Evolutionary conservation across 108 stramenopile genomes (phyloP).

Genomic region (Epipyxis sp.): DNA sequence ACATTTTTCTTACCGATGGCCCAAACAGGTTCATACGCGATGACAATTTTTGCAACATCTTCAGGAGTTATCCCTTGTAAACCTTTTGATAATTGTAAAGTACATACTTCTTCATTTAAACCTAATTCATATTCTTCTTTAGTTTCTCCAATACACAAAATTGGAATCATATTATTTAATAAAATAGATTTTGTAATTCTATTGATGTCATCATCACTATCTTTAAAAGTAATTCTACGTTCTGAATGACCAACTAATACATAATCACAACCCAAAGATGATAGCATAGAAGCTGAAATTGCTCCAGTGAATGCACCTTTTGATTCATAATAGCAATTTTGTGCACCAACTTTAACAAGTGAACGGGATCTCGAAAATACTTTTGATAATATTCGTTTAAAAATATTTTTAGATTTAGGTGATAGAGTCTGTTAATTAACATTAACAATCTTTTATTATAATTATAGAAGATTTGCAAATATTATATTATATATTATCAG

Average conservation of each 20-base stretch:
- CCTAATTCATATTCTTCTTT: slow-evolving; percentile 57
- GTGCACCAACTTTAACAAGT: not conserved
- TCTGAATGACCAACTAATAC: slow-evolving; percentile 70
- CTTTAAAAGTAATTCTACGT: slow-evolving; percentile 61
- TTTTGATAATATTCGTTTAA: no score
- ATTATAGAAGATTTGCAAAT: no score
- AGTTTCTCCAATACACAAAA: slow-evolving; percentile 70
- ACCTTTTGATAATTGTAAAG: slow-evolving; percentile 49
- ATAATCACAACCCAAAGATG: slow-evolving; percentile 34
- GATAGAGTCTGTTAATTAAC: no score
- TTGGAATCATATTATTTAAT: slow-evolving; percentile 56
- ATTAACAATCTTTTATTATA: no score
- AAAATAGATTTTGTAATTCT: slow-evolving; percentile 58
- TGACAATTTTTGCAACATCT: slow-evolving; percentile 60
- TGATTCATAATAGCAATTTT: slow-evolving; percentile 39
- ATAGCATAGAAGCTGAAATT: slow-evolving; percentile 39
- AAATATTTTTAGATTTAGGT: no score
- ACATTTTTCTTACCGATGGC: no score
- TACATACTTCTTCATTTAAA: slow-evolving; percentile 44
- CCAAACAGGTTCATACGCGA: slow-evolving; percentile 58
- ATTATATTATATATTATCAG: no score
- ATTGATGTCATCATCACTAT: slow-evolving; percentile 46
- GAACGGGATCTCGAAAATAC: not conserved
- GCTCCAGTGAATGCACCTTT: slow-evolving; percentile 53
- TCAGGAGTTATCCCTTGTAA: slow-evolving; percentile 50